These are phyloP conservation scores for Pythium diclinum DNA, from an alignment of 352 stramenopile genomes.

Conservation along the genomic window DNA sequence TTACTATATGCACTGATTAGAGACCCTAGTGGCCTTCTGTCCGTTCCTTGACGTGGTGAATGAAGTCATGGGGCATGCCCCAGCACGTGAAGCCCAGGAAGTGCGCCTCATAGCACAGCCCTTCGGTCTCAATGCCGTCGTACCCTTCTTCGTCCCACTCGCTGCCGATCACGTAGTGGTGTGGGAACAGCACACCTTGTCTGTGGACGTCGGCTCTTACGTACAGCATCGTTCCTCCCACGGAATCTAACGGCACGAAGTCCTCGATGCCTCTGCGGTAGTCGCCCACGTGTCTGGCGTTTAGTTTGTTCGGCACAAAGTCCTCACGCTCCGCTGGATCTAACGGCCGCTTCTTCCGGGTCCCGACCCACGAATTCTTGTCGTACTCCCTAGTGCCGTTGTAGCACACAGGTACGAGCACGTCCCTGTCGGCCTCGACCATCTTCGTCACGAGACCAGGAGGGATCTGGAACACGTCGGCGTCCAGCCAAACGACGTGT, in stretches of 20 bases:
- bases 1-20: no score
- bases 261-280: conserved; percentile 6
- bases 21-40: no score
- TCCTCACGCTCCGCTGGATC: conserved; percentile 1
- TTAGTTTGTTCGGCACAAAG: conserved; percentile 12
- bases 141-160: conserved; percentile 42
- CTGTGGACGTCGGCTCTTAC: conserved; percentile 43
- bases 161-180: conserved; percentile 40
- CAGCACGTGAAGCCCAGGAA: conserved; percentile 51
- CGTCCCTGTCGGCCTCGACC: conserved; percentile 17
- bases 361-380: conserved; percentile 30
- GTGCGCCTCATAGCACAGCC: conserved; percentile 44
- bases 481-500: conserved; percentile 42
- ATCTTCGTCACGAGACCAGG: conserved; percentile 30
- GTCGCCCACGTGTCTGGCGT: conserved; percentile 15
- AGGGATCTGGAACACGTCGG: conserved; percentile 29
- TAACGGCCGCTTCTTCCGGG: conserved; percentile 11
- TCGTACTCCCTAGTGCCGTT: conserved; percentile 22
- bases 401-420: conserved; percentile 26
- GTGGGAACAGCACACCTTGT: conserved; percentile 42
- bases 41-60: conserved; percentile 25
- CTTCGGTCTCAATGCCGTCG: conserved; percentile 54
- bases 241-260: conserved; percentile 39
- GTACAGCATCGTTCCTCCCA: conserved; percentile 50
- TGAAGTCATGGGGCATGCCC: conserved; percentile 44